Evolutionary conservation across 768 basidiomycete genomes (phyloP).

Genomic region (Clitopilus passeckerianus): DNA sequence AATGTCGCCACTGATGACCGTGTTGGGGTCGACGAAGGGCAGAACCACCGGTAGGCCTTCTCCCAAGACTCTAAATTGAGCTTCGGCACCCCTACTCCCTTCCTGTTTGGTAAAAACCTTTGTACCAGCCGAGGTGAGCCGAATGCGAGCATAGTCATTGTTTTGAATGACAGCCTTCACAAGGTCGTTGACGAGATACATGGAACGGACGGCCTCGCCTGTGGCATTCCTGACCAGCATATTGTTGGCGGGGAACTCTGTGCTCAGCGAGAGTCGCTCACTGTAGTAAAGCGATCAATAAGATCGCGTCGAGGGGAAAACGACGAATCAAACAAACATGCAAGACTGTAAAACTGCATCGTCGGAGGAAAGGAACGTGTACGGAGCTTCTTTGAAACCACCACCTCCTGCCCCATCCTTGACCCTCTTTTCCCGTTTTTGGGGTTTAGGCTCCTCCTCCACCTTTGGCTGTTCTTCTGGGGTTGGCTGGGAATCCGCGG

Average conservation of each 20-base stretch:
- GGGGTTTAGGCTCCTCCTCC: conserved; percentile 3
- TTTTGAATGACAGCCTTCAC: conserved; percentile 74
- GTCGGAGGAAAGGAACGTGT: conserved; percentile 68
- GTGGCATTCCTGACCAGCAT: conserved; percentile 85
- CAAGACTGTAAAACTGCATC: conserved; percentile 69
- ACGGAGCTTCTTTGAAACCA: conserved; percentile 86
- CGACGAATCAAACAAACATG: conserved; percentile 47
- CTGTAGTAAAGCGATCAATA: conserved; percentile 30
- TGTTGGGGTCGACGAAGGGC: conserved; percentile 67
- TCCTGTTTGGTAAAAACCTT: conserved; percentile 93
- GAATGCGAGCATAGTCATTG: conserved; percentile 81
- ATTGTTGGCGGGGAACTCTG: conserved; percentile 69
- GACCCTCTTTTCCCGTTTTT: conserved; percentile 13
- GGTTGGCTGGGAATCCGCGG: conserved; percentile 9
- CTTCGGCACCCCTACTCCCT: conserved; percentile 50
- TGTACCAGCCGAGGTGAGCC: conserved; percentile 90
- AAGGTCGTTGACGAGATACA: conserved; percentile 85
- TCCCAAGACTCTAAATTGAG: conserved; percentile 72
- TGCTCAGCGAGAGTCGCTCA: conserved; percentile 61
- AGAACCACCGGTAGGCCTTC: conserved; percentile 84
- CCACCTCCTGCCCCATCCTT: conserved; percentile 16
- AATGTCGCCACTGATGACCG: conserved; percentile 57
- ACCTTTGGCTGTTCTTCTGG: conserved; percentile 3
- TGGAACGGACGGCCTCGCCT: conserved; percentile 66
- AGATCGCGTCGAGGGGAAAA: background rate